These are phyloP conservation scores for Curvularia eragrostidis DNA, from an alignment of 2,329 filamentous ascomycete genomes.

Conservation along the genomic window DNA sequence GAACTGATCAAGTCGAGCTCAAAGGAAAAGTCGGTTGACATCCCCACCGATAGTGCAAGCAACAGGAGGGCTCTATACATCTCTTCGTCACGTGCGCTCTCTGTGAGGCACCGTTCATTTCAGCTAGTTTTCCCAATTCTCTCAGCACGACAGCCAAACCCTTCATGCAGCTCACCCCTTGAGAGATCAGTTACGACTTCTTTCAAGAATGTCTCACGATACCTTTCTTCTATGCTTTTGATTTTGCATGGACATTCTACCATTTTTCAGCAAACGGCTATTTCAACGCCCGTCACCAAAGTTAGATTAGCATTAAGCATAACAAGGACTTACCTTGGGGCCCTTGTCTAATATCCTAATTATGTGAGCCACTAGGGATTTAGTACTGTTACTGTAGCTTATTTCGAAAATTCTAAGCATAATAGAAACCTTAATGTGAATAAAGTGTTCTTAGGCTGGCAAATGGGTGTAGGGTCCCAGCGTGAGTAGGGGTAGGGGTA, in stretches of 20 bases:
- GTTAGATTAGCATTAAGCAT: neutral
- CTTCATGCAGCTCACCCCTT: neutral
- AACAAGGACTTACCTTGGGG: constrained; percentile 8
- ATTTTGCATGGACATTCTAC: neutral
- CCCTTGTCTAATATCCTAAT: constrained; percentile 13
- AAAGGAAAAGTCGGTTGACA: no score
- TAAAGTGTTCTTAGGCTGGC: constrained; percentile 15
- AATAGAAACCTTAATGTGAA: constrained; percentile 3
- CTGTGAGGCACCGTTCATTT: constrained; percentile 3
- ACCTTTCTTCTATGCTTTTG: neutral
- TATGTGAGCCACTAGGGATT: constrained; percentile 24
- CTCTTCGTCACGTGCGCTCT: constrained; percentile 6
- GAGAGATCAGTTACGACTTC: neutral
- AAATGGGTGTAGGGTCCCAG: no score
- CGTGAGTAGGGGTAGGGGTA: no score
- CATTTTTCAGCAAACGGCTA: neutral
- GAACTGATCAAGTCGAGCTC: no score
- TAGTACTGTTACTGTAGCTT: constrained; percentile 22
- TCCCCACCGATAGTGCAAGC: neutral
- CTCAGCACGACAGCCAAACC: constrained; percentile 7
- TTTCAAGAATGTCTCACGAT: neutral
- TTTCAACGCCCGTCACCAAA: no score
- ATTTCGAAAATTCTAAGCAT: constrained; percentile 28
- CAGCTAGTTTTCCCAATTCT: constrained; percentile 1
- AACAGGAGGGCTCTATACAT: neutral